These are phyloP conservation scores for Mrakia frigida DNA, from an alignment of 768 basidiomycete species.

Conservation along the genomic window DNA sequence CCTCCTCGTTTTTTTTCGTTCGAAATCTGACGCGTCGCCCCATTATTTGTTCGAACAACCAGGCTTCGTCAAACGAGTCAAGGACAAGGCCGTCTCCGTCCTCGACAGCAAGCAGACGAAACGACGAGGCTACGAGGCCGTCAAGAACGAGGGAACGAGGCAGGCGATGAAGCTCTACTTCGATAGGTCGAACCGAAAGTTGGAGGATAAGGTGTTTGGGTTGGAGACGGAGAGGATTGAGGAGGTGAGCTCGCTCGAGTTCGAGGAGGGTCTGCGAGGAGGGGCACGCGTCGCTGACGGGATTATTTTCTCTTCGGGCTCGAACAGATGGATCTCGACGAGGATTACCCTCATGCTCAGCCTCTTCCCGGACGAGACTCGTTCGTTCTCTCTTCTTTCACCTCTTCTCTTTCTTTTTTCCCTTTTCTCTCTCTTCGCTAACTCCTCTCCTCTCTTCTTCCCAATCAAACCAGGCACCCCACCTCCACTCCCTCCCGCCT, in stretches of 20 bases:
- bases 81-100: not conserved
- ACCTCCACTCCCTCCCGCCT: not conserved
- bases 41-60: not conserved
- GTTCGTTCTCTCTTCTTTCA: not conserved
- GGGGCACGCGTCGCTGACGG: not conserved
- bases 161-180: not conserved
- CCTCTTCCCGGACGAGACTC: not conserved
- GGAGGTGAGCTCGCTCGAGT: not conserved
- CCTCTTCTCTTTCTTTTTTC: too few relatives aligned
- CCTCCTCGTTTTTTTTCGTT: not conserved
- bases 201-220: not conserved
- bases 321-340: slow-evolving; percentile 9
- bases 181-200: not conserved
- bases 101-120: not conserved
- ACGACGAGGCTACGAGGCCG: not conserved
- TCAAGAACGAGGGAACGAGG: slow-evolving; percentile 6
- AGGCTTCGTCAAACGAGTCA: not conserved
- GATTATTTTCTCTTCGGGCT: not conserved
- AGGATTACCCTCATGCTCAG: not conserved
- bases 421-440: not conserved
- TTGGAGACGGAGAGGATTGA: not conserved
- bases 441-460: not conserved
- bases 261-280: not conserved
- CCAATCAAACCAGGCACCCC: too few relatives aligned
- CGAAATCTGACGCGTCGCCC: not conserved